Base-by-base conservation (phyloP, 208 protist genomes). In the Trypanosoma scelopori region DNA sequence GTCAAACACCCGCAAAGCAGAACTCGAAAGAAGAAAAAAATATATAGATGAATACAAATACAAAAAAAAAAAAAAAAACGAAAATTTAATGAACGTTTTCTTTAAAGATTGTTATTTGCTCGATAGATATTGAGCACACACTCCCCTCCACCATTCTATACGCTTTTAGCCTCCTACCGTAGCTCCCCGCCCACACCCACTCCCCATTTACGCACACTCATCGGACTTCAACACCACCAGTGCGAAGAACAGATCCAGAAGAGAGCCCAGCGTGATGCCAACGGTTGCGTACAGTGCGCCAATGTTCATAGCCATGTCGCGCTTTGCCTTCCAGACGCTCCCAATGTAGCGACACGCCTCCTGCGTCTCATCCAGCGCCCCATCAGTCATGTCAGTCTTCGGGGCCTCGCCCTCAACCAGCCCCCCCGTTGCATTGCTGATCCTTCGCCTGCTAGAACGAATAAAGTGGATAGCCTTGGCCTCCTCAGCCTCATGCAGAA, bases 271-370 rank as follows among this genome's bases (percentile, higher is more conserved):
- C 25, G 71, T 86, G 51, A 94, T 97, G 46, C 92, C 94, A 7
- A 91, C 23, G 22, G 75, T 94, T 15, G 89, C 82, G 62, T 92
- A 90, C 13, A 97, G 51, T 3, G 84, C 65, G 18, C 84, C 89
- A 49, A 95, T 89, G 55, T 87, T 94, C 69, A 95, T 92, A 58
- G 76, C 85, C 39, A 96, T 41, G 68, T 97, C 91, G 20, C 86
- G 78, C 41, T 93, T 74, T 20, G 53, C 53, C 49, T 85, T 71
- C 79, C 77, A 90, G 35, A 74, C 52, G 25, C 78, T 71, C 13
- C 50, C 58, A 6, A 78, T 66, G 5, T 55, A 42, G 13, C 15
- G 25, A 32, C 58, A 62, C 48, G 76, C 81, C 41, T 64, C 46
- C 16, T 71, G 62, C n/a, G 79, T 46, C 23, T 74, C 70, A 7